A percentile compares a stretch with the other conserved stretches of the same genome.
Conservation (phyloP, 768 basidiomycete species). For the Termitomyces sp. region DNA sequence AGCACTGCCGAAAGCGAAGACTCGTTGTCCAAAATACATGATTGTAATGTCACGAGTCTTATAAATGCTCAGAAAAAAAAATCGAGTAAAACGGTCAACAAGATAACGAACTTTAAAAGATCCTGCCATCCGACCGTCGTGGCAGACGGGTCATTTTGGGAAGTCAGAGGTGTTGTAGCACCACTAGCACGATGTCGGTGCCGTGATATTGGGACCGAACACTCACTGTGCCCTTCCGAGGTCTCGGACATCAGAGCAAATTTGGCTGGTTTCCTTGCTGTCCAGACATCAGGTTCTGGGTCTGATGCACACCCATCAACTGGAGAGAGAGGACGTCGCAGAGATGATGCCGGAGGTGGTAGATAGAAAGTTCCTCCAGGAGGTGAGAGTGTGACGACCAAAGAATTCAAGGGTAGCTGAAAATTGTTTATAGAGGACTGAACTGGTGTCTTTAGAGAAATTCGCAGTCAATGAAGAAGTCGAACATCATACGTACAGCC, state of each 20-base stretch:
- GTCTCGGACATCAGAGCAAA: slow-evolving; percentile 6
- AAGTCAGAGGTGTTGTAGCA: slow-evolving; percentile 8
- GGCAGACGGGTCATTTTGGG: slow-evolving; percentile 7
- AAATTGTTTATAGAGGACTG: slow-evolving; percentile 24
- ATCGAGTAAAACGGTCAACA: neutral
- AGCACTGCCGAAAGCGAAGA: slow-evolving; percentile 43
- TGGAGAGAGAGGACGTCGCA: slow-evolving; percentile 48
- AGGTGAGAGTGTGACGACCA: slow-evolving; percentile 61
- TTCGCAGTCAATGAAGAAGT: neutral
- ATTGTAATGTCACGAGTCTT: slow-evolving; percentile 50
- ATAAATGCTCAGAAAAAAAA: neutral
- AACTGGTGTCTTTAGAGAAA: slow-evolving; percentile 13
- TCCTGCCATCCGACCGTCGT: slow-evolving; percentile 63
- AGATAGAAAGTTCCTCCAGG: slow-evolving; percentile 56
- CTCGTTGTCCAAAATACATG: slow-evolving; percentile 45
- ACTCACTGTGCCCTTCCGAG: slow-evolving; percentile 8
- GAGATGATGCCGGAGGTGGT: slow-evolving; percentile 28
- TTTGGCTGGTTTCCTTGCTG: slow-evolving; percentile 27
- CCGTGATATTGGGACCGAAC: slow-evolving; percentile 19
- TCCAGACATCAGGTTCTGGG: slow-evolving; percentile 52
- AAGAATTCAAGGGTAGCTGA: slow-evolving; percentile 65
- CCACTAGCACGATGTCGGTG: slow-evolving; percentile 26
- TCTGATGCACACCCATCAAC: slow-evolving; percentile 64
- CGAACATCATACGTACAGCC: slow-evolving; percentile 33
- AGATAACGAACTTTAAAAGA: slow-evolving; percentile 54